Base-by-base conservation (phyloP, 2,329 filamentous ascomycete genomes). In the Aspergillus transmontanensis region DNA sequence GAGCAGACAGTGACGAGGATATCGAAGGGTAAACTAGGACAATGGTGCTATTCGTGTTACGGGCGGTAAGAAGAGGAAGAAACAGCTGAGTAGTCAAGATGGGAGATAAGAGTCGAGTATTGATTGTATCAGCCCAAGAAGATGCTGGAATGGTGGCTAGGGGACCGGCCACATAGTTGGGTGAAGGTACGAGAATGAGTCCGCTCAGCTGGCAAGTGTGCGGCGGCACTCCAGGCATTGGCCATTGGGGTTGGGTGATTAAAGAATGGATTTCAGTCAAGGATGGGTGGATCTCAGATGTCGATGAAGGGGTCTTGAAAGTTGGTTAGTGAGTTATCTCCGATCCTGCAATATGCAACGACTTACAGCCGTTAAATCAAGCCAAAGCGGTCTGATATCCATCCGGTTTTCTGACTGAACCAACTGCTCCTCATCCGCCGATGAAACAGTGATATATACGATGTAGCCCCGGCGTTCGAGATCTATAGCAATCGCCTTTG, bases 381-480 rank as follows among this genome's bases (percentile, higher is more conserved):
- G 85, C 74, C 88, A 88, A 62, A 99, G 80, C 9, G 94, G 89
- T 66, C 90, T 87, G 67, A 98, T 90, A 74, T 98, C 95, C 7
- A 88, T 84, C 65, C 93, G 85, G n/a, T 89, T 86, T 76, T 96
- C 87, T 64, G 87, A 86, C 64, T 92, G 87, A 16, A 98, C 89
- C 66, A 90, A 81, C 41, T 89, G 84, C 76, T 98, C 93, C 69
- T 98, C 94, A 71, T 97, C 92, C 63, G 89, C 81, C n/a, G 88
- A 92, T 67, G 88, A 90, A 72, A 93, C 94, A 0, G 96, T 91
- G 64, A 99, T 84, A 76, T 93, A 99, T 61, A 98, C 92, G 64
- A 98, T 91, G 76, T 96, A 98, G 5, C 95, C 95, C 67, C 93
- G 88, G 64, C 93, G 85, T 80, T 98, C 95, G 69, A 99, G 83